These are phyloP conservation scores for Lactifluus volemus DNA, from an alignment of 768 basidiomycete genomes.

Conservation along the genomic window DNA sequence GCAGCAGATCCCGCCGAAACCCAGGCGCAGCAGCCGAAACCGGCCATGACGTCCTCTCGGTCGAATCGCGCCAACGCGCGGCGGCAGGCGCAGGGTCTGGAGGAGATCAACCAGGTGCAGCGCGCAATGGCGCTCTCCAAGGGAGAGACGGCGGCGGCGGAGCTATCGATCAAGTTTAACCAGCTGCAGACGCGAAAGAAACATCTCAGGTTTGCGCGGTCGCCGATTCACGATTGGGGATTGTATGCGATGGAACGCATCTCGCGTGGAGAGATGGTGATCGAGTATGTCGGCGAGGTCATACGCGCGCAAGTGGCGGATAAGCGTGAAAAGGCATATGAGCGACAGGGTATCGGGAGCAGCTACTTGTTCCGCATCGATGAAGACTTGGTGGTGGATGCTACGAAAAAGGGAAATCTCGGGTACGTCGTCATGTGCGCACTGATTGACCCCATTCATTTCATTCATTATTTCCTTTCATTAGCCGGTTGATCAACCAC, in stretches of 20 bases:
- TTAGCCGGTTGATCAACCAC: conserved; percentile 94
- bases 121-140: conserved; percentile 67
- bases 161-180: conserved; percentile 92
- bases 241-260: conserved; percentile 97
- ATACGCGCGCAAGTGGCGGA: conserved; percentile 94
- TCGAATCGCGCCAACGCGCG: conserved; percentile 91
- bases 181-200: conserved; percentile 98
- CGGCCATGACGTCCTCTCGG: conserved; percentile 65
- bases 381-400: conserved; percentile 96
- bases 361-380: conserved; percentile 98
- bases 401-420: conserved; percentile 97
- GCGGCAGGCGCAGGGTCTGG: conserved; percentile 83
- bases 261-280: conserved; percentile 93
- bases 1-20: conserved; percentile 35
- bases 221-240: conserved; percentile 98
- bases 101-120: conserved; percentile 91
- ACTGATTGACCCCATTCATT: too few relatives aligned
- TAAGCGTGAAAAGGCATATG: conserved; percentile 93
- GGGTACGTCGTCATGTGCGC: conserved; percentile 51
- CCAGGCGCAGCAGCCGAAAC: conserved; percentile 39
- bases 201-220: conserved; percentile 88
- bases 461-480: neutral
- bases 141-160: conserved; percentile 59
- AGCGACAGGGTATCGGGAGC: conserved; percentile 94
- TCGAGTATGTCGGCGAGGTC: conserved; percentile 98